Conservation (phyloP, 75 land plant genomes). For the Azolla pinnata region DNA sequence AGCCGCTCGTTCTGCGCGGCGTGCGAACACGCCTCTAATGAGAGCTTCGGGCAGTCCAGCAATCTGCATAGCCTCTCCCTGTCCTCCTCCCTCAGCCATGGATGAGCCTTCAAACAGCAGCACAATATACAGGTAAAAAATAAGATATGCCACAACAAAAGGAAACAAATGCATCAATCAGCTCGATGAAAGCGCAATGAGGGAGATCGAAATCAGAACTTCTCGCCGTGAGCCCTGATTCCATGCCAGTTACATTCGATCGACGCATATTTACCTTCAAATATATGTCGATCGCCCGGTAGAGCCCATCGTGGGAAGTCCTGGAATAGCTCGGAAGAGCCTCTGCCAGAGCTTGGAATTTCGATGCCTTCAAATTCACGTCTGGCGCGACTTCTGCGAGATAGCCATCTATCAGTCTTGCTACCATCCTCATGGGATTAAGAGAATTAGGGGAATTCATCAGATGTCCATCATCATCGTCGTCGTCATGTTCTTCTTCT, state of each 20-base stretch:
- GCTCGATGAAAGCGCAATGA: too few relatives aligned
- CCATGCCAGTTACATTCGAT: too few relatives aligned
- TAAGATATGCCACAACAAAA: not conserved
- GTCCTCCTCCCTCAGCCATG: constrained; percentile 55
- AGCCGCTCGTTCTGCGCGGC: constrained; percentile 71
- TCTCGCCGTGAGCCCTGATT: too few relatives aligned
- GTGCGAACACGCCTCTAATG: constrained; percentile 71
- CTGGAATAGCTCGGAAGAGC: constrained; percentile 23
- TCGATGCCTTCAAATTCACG: constrained; percentile 20
- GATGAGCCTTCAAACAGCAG: constrained; percentile 42
- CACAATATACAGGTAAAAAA: not conserved
- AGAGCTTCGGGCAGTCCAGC: constrained; percentile 47
- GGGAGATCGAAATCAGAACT: too few relatives aligned
- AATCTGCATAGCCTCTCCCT: constrained; percentile 49
- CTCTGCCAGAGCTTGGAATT: constrained; percentile 28
- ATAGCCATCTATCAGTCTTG: constrained; percentile 26
- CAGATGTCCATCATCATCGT: constrained; percentile 12
- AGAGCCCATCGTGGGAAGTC: constrained; percentile 23
- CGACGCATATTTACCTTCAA: constrained; percentile 17
- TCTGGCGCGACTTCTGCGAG: constrained; percentile 36
- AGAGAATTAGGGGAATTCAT: constrained; percentile 17
- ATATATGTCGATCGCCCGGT: constrained; percentile 28
- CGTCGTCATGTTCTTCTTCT: not conserved
- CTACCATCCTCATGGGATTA: constrained; percentile 28
- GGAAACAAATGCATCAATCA: not conserved